phyloP scores from a whole-genome alignment of 1,139 yeast species.

The Petasospora rhodanensis region DNA sequence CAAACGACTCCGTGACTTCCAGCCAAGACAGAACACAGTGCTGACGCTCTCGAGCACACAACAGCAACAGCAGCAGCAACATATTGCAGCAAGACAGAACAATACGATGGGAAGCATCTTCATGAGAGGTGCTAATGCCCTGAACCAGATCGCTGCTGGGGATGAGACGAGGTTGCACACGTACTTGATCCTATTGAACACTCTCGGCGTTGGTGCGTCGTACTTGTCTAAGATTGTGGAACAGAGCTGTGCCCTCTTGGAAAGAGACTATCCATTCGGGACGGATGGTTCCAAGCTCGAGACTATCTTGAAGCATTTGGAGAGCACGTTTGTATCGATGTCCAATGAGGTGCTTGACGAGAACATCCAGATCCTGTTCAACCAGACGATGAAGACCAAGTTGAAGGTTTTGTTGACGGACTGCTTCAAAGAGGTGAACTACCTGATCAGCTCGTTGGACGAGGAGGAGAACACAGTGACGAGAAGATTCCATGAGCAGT shows the following conservation, averaged over 20 bases:
- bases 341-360: constrained; percentile 48
- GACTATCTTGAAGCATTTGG: constrained; percentile 34
- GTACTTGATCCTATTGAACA: constrained; percentile 55
- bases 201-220: constrained; percentile 53
- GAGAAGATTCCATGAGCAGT: constrained; percentile 50
- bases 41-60: constrained; percentile 22
- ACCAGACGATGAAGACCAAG: constrained; percentile 51
- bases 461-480: constrained; percentile 33
- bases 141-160: constrained; percentile 24
- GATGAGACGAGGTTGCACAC: constrained; percentile 42
- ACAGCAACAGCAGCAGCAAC: constrained; percentile 14
- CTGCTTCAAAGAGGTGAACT: constrained; percentile 51
- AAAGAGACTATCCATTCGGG: constrained; percentile 50
- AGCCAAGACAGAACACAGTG: constrained; percentile 42
- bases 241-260: constrained; percentile 35
- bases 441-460: constrained; percentile 33
- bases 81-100: constrained; percentile 5
- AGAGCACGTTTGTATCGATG: constrained; percentile 32
- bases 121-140: constrained; percentile 26
- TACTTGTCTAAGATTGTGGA: constrained; percentile 48
- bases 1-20: constrained; percentile 51
- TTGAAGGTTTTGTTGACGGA: constrained; percentile 46
- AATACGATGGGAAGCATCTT: constrained; percentile 25
- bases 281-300: constrained; percentile 43
- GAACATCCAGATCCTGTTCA: constrained; percentile 51